Evolutionary conservation across 202 grass and related monocot species (phyloP).

Genomic region (Sporobolus alterniflorus): DNA sequence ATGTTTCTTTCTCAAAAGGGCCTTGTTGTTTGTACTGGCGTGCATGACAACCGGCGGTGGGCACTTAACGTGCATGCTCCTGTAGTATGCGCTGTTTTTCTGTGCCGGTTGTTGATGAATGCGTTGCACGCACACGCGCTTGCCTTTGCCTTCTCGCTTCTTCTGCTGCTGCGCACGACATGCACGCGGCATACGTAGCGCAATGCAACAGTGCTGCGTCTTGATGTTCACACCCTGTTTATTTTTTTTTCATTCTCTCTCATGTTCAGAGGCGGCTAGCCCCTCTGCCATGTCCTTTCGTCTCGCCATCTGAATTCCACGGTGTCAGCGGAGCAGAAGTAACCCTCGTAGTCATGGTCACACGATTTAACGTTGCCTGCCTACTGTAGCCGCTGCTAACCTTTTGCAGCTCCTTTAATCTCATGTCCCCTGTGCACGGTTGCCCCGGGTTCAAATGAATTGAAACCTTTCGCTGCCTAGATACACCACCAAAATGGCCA

Average conservation of each 20-base stretch:
- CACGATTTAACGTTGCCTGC: slow-evolving; percentile 51
- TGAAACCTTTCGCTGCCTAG: slow-evolving; percentile 3
- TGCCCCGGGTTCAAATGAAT: slow-evolving; percentile 27
- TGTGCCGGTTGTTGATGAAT: not conserved
- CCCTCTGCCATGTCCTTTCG: slow-evolving; percentile 16
- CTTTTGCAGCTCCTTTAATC: slow-evolving; percentile 48
- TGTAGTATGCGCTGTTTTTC: not conserved
- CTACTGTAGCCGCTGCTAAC: not conserved
- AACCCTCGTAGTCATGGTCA: slow-evolving; percentile 46
- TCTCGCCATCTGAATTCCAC: not conserved
- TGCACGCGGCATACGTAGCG: not conserved
- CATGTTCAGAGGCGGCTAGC: not conserved
- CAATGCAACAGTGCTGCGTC: not conserved
- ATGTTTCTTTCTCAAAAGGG: not conserved
- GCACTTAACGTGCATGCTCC: slow-evolving; percentile 1
- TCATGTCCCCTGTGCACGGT: slow-evolving; percentile 6
- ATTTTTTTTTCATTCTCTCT: not conserved
- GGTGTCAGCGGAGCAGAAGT: slow-evolving; percentile 19
- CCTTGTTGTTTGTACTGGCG: not conserved
- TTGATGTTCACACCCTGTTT: not conserved
- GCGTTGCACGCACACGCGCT: not conserved
- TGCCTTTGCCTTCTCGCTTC: not conserved
- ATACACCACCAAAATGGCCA: slow-evolving; percentile 26
- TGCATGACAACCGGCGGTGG: slow-evolving; percentile 27
- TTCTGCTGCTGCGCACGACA: not conserved